Base-by-base conservation (phyloP, 2,329 filamentous ascomycete genomes). In the Fusarium nematophilum region DNA sequence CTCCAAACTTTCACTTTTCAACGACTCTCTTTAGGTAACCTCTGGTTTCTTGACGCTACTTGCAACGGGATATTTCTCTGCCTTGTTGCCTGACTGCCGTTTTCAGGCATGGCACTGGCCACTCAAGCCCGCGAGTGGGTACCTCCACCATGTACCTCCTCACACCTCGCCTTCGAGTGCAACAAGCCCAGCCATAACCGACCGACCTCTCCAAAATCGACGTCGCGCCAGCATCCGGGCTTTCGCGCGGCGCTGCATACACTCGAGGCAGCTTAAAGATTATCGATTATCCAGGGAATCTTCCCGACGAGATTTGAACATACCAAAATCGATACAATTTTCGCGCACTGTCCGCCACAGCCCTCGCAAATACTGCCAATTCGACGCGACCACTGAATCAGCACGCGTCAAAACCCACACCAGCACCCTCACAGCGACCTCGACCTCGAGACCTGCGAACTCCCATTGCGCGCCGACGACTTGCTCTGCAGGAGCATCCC, bases 41-140 rank as follows among this genome's bases (percentile, higher is more conserved):
- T 4, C 21, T 21, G 13, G 14, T 21, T 5, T 51, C 21, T 33
- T 15, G 11, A 17, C 33, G 26, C 23, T 25, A 10, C 34, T 36
- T 30, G 25, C 34, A 18, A 18, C 3, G 21, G 10, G 9, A 23
- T 23, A 29, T 3, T 33, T 70, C 37, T 72, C 64, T 65, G 73
- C 73, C 69, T 73, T 73, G 65, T 67, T 67, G 72, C 72, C 72
- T 74, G 63, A 68, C 15, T 36, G 14, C 48, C 40, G 50, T 57
- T 70, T 69, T 69, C 64, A 62, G 70, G 72, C 59, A 69, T 60
- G 57, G 59, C 47, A 53, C 52, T 39, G 37, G 45, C 36, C 37
- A 52, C 21, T 21, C 21, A 21, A 21, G 4, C 21, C 21, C 21
- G 21, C 21, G 21, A 51, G 59, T 59, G 69, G 66, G 68, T 71